Evolutionary conservation across 352 stramenopile genomes (phyloP), one percentile per base, ranked within the genome.

Genomic region (Phytophthora meadii): DNA sequence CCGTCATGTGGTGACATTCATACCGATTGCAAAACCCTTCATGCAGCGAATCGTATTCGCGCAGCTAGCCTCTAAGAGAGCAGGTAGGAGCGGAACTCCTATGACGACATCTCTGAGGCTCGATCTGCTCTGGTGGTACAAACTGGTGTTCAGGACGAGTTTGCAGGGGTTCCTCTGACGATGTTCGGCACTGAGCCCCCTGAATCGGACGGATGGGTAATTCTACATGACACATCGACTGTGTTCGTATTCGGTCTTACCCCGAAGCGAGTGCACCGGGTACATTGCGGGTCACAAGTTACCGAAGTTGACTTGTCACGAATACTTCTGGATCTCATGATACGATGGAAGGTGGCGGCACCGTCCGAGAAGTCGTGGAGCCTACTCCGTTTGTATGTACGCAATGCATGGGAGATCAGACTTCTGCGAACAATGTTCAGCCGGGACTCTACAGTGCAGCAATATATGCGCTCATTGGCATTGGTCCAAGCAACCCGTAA

Each of bases 1-100:
- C 2, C 47, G 30, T 2, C 47, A 54, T n/a, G 30, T 37, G 4
- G 9, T 52, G 1, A 52, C 47, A 3, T 32, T 49, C 22, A 49
- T 49, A n/a, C 4, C 42, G 15, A 28, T 41, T 1, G 47, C 30
- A 3, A 54, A 54, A 3, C 47, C n/a, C 15, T 54, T 54, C 47
- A 42, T 54, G 14, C 47, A 54, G 28, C 27, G 27, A 15, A 17
- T 42, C 14, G 15, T 52, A 11, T 5, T 9, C 15, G 15, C 39
- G 7, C 46, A 52, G 4, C n/a, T 52, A 1, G 7, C 24, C 0
- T 25, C 27, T 1, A 52, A 52, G 15, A 10, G 8, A 12, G 39
- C 0, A 1, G 27, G 46, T 15, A 6, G 27, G 4, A 4, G 4
- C 7, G 47, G 47, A 30, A 42, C 30, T 28, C 14, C 39, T 2